These are phyloP conservation scores for Lineolata rhizophorae DNA, from an alignment of 495 filamentous ascomycete genomes.

Conservation along the genomic window DNA sequence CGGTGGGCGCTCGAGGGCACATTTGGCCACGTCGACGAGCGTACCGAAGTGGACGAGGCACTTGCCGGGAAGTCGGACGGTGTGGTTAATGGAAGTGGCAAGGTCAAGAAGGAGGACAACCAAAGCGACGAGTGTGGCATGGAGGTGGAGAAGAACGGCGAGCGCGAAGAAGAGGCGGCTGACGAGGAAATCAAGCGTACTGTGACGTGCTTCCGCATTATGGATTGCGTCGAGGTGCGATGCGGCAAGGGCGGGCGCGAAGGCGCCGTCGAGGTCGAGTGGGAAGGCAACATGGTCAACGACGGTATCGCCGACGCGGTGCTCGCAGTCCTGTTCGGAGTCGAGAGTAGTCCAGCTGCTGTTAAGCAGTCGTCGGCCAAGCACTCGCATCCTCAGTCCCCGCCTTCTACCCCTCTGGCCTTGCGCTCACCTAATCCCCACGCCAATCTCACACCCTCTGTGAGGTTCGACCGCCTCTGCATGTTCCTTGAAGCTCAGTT, in stretches of 20 bases:
- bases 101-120: constrained; percentile 29
- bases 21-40: constrained; percentile 66
- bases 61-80: constrained; percentile 18
- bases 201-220: constrained; percentile 49
- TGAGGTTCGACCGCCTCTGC: constrained; percentile 62
- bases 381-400: neutral
- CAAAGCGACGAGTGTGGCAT: no score
- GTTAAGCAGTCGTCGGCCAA: constrained; percentile 39
- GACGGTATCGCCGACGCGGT: constrained; percentile 93
- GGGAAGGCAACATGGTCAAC: constrained; percentile 96
- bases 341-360: constrained; percentile 84
- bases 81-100: constrained; percentile 22
- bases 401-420: neutral
- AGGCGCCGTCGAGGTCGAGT: constrained; percentile 70
- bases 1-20: constrained; percentile 87
- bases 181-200: constrained; percentile 34
- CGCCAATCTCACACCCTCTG: constrained; percentile 40
- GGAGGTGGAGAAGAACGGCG: no score
- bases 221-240: constrained; percentile 70
- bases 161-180: constrained; percentile 5
- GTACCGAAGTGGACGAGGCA: constrained; percentile 22
- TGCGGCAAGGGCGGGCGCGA: constrained; percentile 29
- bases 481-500: constrained; percentile 97
- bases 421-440: constrained; percentile 32
- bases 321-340: constrained; percentile 68